These are phyloP conservation scores for Stephania japonica DNA, from an alignment of 164 flowering plant species.

Conservation along the genomic window DNA sequence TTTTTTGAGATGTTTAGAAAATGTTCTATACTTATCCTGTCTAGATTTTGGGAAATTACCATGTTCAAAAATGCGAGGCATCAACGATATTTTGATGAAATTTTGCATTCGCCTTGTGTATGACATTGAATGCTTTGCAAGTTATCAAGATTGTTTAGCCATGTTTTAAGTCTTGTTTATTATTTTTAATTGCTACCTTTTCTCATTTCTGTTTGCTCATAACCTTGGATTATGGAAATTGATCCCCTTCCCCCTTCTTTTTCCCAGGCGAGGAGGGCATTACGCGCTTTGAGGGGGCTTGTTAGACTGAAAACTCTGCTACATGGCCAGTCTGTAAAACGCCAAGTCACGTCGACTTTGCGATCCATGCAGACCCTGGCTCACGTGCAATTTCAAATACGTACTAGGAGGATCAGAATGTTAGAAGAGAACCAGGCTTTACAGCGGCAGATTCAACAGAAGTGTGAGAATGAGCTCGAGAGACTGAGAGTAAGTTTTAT, in stretches of 20 bases:
- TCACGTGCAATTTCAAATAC: constrained; percentile 68
- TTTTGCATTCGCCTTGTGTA: neutral
- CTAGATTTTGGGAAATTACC: too few species aligned
- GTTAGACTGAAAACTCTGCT: constrained; percentile 60
- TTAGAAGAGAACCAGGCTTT: constrained; percentile 68
- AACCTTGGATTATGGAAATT: neutral
- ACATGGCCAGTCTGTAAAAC: constrained; percentile 51
- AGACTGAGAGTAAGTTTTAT: constrained; percentile 24
- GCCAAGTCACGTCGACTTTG: constrained; percentile 50
- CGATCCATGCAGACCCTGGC: constrained; percentile 69
- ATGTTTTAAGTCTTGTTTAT: too few species aligned
- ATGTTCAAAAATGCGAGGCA: neutral
- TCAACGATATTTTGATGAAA: neutral
- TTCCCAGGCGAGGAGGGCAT: constrained; percentile 57
- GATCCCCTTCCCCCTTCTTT: neutral
- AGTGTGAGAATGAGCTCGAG: constrained; percentile 50
- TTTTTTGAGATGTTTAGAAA: too few species aligned
- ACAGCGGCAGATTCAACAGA: constrained; percentile 56
- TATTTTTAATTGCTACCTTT: too few species aligned
- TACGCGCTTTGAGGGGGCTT: constrained; percentile 63
- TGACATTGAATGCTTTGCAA: too few species aligned
- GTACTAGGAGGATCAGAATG: constrained; percentile 59
- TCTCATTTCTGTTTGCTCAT: neutral
- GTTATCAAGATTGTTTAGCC: too few species aligned
- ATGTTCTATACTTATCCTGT: too few species aligned